Evolutionary conservation across 176 grass and related monocot species (phyloP).

Genomic region (Phoenix dactylifera): DNA sequence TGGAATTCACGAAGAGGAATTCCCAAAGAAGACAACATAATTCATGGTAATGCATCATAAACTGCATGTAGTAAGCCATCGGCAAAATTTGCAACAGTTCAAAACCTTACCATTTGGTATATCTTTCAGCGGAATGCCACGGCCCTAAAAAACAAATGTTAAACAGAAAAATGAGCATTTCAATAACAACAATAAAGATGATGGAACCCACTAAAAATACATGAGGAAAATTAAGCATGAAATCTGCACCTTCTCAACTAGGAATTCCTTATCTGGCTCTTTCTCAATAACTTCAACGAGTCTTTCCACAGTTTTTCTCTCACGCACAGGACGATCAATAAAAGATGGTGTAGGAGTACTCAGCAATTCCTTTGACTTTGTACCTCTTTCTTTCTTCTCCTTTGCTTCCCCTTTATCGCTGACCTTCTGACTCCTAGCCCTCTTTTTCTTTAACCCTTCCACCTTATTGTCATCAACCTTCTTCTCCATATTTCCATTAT

Average conservation of each 20-base stretch:
- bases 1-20: no score
- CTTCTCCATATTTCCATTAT: constrained; percentile 1
- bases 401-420: constrained; percentile 46
- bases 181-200: not conserved
- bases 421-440: constrained; percentile 33
- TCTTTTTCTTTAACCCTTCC: constrained; percentile 43
- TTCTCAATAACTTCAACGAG: constrained; percentile 27
- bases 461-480: not conserved
- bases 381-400: constrained; percentile 34
- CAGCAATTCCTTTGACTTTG: constrained; percentile 10
- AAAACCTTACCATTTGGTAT: constrained; percentile 26
- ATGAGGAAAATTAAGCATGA: not conserved
- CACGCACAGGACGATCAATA: constrained; percentile 20
- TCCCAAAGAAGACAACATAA: no score
- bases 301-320: constrained; percentile 26
- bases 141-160: constrained; percentile 8
- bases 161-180: not conserved
- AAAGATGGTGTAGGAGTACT: constrained; percentile 1
- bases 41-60: no score
- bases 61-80: no score
- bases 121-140: constrained; percentile 23
- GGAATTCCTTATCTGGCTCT: constrained; percentile 11
- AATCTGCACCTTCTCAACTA: constrained; percentile 20
- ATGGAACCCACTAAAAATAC: not conserved
- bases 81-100: not conserved